Evolutionary conservation across 352 stramenopile genomes (phyloP).

Genomic region (Nothophytophthora sp.): DNA sequence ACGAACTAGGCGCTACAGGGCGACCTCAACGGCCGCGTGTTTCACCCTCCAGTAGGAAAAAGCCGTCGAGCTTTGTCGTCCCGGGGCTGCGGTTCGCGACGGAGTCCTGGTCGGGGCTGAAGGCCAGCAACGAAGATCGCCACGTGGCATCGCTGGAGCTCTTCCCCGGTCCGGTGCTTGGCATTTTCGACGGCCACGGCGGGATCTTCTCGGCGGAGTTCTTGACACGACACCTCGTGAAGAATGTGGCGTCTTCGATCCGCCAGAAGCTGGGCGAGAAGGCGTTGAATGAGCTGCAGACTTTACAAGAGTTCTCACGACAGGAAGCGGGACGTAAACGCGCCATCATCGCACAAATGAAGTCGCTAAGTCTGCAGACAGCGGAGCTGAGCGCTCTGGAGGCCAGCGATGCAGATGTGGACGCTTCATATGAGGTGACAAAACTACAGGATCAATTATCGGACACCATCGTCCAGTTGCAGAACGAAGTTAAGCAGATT

Average conservation of each 20-base stretch:
- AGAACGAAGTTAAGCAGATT: constrained; percentile 34
- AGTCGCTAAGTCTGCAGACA: constrained; percentile 30
- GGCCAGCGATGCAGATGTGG: not conserved
- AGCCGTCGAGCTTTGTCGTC: constrained; percentile 17
- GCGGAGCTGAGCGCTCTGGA: constrained; percentile 19
- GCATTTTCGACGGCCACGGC: constrained; percentile 63
- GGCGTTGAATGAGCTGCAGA: constrained; percentile 15
- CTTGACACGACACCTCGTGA: constrained; percentile 43
- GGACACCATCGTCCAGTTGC: constrained; percentile 23
- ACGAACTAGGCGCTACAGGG: not conserved
- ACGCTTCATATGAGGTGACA: constrained; percentile 8
- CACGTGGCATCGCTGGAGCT: constrained; percentile 20
- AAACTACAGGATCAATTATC: constrained; percentile 26
- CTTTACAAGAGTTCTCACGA: constrained; percentile 10
- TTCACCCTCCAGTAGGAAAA: not conserved
- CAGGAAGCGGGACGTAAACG: constrained; percentile 26
- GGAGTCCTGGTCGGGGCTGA: constrained; percentile 55
- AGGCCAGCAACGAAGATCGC: constrained; percentile 65
- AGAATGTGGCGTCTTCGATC: constrained; percentile 26
- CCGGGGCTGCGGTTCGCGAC: constrained; percentile 45
- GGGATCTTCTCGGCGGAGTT: constrained; percentile 54
- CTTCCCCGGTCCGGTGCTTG: constrained; percentile 57
- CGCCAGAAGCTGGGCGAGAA: constrained; percentile 29
- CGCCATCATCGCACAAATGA: constrained; percentile 32
- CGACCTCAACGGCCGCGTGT: too few relatives aligned